phyloP scores from a whole-genome alignment of 1,284 basidiomycete species.

The Hemileia vastatrix region DNA sequence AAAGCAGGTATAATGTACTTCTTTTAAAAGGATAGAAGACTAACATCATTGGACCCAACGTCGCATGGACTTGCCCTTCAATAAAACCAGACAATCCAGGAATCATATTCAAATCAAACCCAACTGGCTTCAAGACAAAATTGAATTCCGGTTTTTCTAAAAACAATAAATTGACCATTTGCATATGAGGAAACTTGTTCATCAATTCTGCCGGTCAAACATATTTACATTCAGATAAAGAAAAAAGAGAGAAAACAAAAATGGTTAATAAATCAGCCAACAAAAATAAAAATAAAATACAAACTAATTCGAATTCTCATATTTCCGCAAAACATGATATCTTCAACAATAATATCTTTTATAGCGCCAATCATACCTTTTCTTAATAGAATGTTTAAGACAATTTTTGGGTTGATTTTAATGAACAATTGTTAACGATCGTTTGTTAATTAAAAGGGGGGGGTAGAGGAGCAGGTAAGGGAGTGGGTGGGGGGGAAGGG shows the following conservation, averaged over 20 bases:
- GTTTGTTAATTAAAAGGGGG: too few relatives aligned
- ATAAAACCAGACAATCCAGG: conserved; percentile 86
- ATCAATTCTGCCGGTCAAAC: too few relatives aligned
- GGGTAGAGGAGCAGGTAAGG: too few relatives aligned
- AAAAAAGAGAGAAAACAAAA: too few relatives aligned
- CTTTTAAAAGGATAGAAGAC: too few relatives aligned
- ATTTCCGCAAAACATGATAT: conserved; percentile 75
- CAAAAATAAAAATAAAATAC: too few relatives aligned
- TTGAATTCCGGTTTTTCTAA: conserved; percentile 83
- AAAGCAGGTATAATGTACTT: too few relatives aligned
- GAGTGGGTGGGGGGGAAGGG: too few relatives aligned
- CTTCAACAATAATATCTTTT: conserved; percentile 82
- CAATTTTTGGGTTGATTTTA: conserved; percentile 88
- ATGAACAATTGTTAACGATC: too few relatives aligned
- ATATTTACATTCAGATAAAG: too few relatives aligned
- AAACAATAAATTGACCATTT: conserved; percentile 64
- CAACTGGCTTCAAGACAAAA: conserved; percentile 89
- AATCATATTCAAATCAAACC: conserved; percentile 77
- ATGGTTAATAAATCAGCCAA: too few relatives aligned
- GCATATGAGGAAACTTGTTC: conserved; percentile 80
- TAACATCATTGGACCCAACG: conserved; percentile 39
- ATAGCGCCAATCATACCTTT: conserved; percentile 73
- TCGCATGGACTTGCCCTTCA: conserved; percentile 72
- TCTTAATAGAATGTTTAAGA: conserved; percentile 69
- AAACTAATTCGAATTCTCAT: conserved; percentile 52